These are phyloP conservation scores for Trametes meyenii DNA, from an alignment of 768 basidiomycete genomes.

Conservation along the genomic window DNA sequence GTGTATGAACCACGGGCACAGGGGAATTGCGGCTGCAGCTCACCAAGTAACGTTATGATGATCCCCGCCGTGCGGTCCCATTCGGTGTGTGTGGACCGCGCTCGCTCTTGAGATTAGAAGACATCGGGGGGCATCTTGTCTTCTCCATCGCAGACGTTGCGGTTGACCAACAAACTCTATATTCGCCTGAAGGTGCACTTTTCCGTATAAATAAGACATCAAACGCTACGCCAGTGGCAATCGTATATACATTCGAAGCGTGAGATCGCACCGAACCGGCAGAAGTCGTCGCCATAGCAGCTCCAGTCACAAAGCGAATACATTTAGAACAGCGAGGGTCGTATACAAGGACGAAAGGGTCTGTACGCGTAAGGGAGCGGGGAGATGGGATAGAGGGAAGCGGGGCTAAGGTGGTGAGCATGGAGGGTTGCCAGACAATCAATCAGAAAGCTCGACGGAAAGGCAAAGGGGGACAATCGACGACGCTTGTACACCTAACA, in stretches of 20 bases:
- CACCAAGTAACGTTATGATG: too few species aligned
- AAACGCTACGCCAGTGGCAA: background rate
- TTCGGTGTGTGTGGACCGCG: too few species aligned
- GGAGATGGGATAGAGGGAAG: background rate
- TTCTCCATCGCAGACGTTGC: too few species aligned
- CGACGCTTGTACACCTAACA: slow-evolving; percentile 13
- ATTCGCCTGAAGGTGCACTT: background rate
- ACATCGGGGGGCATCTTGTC: too few species aligned
- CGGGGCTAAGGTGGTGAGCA: background rate
- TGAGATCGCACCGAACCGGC: background rate
- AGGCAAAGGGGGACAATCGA: slow-evolving; percentile 16
- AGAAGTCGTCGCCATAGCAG: background rate
- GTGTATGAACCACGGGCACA: too few species aligned
- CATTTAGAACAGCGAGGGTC: background rate
- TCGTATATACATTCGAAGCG: background rate
- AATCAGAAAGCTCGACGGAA: slow-evolving; percentile 18
- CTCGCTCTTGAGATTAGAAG: too few species aligned
- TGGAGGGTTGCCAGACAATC: slow-evolving; percentile 15
- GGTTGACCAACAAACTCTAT: background rate
- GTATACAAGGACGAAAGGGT: background rate
- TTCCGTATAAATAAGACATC: background rate
- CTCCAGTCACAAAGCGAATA: background rate
- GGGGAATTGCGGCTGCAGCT: too few species aligned
- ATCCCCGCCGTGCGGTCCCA: too few species aligned
- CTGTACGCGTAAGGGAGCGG: background rate